phyloP scores from a whole-genome alignment of 306 rosid species.

The Citrullus colocynthis region DNA sequence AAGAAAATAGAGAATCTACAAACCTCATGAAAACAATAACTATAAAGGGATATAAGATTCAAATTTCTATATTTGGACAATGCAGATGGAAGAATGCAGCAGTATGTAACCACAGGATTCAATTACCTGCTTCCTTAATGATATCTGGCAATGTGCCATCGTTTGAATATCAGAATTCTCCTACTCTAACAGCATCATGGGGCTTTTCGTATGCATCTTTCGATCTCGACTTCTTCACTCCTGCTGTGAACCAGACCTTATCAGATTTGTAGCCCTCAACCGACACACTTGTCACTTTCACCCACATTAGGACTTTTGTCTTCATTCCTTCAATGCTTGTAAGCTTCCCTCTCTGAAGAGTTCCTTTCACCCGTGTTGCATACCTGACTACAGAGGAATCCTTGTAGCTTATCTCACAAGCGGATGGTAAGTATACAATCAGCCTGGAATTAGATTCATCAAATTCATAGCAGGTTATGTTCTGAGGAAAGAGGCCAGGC shows the following conservation, averaged over 20 bases:
- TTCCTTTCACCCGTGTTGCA: constrained; percentile 61
- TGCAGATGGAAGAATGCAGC: neutral
- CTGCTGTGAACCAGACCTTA: constrained; percentile 80
- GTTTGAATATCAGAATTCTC: constrained; percentile 40
- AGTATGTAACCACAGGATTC: neutral
- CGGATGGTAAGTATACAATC: constrained; percentile 69
- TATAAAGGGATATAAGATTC: neutral
- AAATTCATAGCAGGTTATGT: constrained; percentile 67
- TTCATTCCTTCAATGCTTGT: constrained; percentile 84
- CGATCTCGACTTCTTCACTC: constrained; percentile 75
- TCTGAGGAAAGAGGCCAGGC: constrained; percentile 73
- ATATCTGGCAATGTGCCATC: neutral
- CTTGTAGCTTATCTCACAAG: constrained; percentile 81
- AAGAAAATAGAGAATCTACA: neutral
- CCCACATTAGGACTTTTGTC: constrained; percentile 92
- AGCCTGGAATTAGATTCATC: constrained; percentile 66
- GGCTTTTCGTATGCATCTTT: constrained; percentile 61
- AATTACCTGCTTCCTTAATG: neutral
- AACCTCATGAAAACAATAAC: neutral
- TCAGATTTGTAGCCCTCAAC: constrained; percentile 83
- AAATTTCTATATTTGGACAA: neutral
- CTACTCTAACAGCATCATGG: constrained; percentile 44
- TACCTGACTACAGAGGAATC: constrained; percentile 69
- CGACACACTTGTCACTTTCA: constrained; percentile 63
- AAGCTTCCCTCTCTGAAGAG: constrained; percentile 71